A percentile compares a stretch with the other conserved stretches of the same genome.
Conservation (phyloP, 2,329 filamentous ascomycete genomes). For the Spiromastix sp. region DNA sequence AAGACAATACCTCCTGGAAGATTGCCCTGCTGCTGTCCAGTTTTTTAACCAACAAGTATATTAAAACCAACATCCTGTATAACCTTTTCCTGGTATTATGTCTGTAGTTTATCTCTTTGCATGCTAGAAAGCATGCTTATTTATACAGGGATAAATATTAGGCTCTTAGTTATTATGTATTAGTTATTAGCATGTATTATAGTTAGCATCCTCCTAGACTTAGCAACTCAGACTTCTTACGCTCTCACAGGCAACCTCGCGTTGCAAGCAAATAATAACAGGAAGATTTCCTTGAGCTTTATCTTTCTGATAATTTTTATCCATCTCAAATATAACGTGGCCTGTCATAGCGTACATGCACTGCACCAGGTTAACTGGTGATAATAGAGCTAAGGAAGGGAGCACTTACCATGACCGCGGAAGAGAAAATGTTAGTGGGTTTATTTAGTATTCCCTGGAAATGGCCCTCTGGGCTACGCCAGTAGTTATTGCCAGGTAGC, state of each 20-base stretch:
- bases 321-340: slow-evolving; percentile 31
- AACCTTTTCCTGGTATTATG: no score
- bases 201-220: no score
- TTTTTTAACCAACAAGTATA: no score
- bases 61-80: no score
- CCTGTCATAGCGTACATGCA: slow-evolving; percentile 38
- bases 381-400: slow-evolving; percentile 1
- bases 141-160: no score
- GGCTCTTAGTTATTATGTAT: no score
- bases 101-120: no score
- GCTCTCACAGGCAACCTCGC: slow-evolving; percentile 40
- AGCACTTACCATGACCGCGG: slow-evolving; percentile 19
- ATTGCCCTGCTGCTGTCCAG: no score
- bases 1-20: no score
- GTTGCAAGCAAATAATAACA: slow-evolving; percentile 30
- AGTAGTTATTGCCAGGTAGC: slow-evolving; percentile 22
- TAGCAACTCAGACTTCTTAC: no score
- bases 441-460: slow-evolving; percentile 17
- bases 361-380: slow-evolving; percentile 16
- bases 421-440: slow-evolving; percentile 26
- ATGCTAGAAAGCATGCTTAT: no score
- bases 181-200: no score
- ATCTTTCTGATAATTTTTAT: slow-evolving; percentile 24
- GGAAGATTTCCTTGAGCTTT: slow-evolving; percentile 25
- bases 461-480: slow-evolving; percentile 25